Base-by-base conservation (phyloP, 441 rosid genomes). In the Eruca vesicaria region DNA sequence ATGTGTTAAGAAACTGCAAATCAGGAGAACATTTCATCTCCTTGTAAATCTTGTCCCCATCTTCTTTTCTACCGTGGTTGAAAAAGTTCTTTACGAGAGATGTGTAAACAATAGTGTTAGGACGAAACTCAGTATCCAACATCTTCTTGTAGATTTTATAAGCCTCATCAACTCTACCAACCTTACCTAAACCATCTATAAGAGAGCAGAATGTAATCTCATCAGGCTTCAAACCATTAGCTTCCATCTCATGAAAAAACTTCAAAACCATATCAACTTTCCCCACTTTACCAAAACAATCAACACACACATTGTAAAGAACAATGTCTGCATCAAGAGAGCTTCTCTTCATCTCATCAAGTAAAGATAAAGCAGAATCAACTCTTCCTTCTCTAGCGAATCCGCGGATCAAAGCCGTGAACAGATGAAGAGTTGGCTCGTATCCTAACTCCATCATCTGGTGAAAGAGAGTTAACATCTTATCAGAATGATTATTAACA, bases 221-320 rank as follows among this genome's bases (percentile, higher is more conserved):
- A 75, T 95, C 98, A 38, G 97, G 97, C 68, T 80, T 66, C 69
- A 96, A 45, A 58, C 93, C 94, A 63, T 72, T 84, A 10, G 82
- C 82, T 82, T 88, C 89, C 82, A 91, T 87, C 86, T 95, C 99
- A 75, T 90, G 95, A 82, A 93, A 96, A 84, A 93, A 91, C 57
- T 93, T 93, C 99, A 97, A 93, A 19, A 97, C 98, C 93, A 93
- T 88, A 75, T 96, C 97, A 57, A 90, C 89, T 32, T 89, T 95
- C 7, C 98, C 97, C 48, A 74, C 92, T 90, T 91, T 90, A 74
- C 98, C 99, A 16, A 96, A 96, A 79, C 91, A 84, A 71, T 96
- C 97, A 52, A 96, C 90, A 83, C 98, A 96, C 20, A 96, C 98
- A 75, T 96, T 96, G 61, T 93, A 93, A 73, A 91, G 94, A 75